Base-by-base conservation (phyloP, 148 eudicot species). In the Simmondsia chinensis region DNA sequence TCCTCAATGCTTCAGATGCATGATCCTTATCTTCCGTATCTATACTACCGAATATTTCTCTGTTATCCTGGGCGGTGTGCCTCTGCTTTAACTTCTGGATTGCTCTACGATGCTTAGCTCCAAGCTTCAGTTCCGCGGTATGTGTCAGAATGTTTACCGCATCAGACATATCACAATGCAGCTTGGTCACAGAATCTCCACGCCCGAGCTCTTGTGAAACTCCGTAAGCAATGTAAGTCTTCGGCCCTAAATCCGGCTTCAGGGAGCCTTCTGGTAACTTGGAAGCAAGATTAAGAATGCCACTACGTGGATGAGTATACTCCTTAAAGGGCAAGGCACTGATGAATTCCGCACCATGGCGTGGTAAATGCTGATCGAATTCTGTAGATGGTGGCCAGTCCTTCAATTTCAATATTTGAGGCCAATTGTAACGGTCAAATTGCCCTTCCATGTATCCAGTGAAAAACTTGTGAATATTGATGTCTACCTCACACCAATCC, bases 221-320 rank as follows among this genome's bases (percentile, higher is more conserved):
- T 33, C 83, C 86, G 28, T 78, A 82, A 34, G 82, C 82, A 54
- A 82, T 82, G 46, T 78, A 72, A 26, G 84, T 78, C 68, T 69
- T 78, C 24, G 93, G 93, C 20, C 93, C 93, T 64, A 78, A 50
- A 46, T 82, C 86, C 31, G 86, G 93, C 68, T 69, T 72, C 51
- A 75, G 38, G 43, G 57, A 42, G 0, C 31, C 14, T 0, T 22
- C 21, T 2, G 86, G 93, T 39, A 78, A 61, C 51, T 54, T 78
- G 35, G 46, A 57, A 27, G 79, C 79, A 43, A 82, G 75, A 50
- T 82, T 82, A 9, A 78, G 67, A 57, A 59, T 9, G 31, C 93
- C 80, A 23, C 39, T 29, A 5, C 29, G 39, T 19, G 82, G 80
- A 60, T 75, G 80, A 17, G 93, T 75, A 68, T 82, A 78, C 48